phyloP scores from a whole-genome alignment of 495 filamentous ascomycete species.

The Lasiosphaeriaceae sp. region DNA sequence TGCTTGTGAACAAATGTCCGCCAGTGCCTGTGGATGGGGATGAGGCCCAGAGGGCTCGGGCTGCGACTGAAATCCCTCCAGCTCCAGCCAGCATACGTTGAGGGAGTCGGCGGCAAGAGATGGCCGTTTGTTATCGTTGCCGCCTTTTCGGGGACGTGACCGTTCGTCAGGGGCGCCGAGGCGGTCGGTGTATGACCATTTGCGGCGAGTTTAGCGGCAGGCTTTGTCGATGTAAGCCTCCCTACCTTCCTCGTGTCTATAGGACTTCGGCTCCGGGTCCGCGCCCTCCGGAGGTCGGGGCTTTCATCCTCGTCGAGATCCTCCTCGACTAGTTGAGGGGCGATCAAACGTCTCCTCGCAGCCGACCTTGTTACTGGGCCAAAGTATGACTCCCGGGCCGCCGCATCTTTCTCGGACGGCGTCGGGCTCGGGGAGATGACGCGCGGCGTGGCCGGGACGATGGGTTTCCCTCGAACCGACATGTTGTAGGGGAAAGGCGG shows the following conservation, averaged over 20 bases:
- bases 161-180: constrained; percentile 4
- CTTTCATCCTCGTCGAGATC: constrained; percentile 33
- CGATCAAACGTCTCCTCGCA: constrained; percentile 46
- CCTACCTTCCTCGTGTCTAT: constrained; percentile 46
- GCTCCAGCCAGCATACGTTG: constrained; percentile 54
- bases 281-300: constrained; percentile 39
- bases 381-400: constrained; percentile 49
- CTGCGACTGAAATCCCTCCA: constrained; percentile 83
- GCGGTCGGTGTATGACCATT: constrained; percentile 6
- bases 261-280: constrained; percentile 50
- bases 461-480: constrained; percentile 30
- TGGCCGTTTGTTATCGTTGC: constrained; percentile 19
- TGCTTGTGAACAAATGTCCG: constrained; percentile 70
- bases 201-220: constrained; percentile 9
- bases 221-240: constrained; percentile 38
- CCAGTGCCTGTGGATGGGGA: constrained; percentile 83
- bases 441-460: constrained; percentile 61
- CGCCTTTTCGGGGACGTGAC: constrained; percentile 18
- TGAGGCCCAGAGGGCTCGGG: constrained; percentile 87
- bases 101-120: constrained; percentile 48
- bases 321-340: constrained; percentile 36
- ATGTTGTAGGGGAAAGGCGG: constrained; percentile 43
- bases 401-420: constrained; percentile 51
- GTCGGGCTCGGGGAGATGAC: constrained; percentile 69
- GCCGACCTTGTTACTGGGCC: constrained; percentile 64